Base-by-base conservation (phyloP, 768 basidiomycete genomes). In the Omphalotus guepiniiformis region DNA sequence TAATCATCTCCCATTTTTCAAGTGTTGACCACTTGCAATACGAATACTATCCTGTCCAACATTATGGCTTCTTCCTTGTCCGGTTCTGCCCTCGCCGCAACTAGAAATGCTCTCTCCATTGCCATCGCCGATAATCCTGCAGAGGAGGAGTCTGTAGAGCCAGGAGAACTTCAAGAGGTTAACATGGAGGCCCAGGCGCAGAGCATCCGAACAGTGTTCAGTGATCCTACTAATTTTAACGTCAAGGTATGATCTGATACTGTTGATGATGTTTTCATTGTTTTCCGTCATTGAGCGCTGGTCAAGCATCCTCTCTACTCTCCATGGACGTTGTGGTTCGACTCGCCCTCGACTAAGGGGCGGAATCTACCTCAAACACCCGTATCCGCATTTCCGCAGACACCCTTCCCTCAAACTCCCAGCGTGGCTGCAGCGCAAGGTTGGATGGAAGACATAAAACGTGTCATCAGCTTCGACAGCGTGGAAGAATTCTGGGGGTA, bases 401-500 rank as follows among this genome's bases (percentile, higher is more conserved):
- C 86, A 0, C 85, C 90, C 19, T 15, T 79, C 51, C 79, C 81
- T 32, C 79, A 82, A 55, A 90, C 90, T 1, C 87, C 90, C 34
- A 73, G 85, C 48, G 79, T 73, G 11, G 70, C 77, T 40, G 85
- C 87, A 36, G 89, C 88, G 23, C 80, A 82, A 63, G 89, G 88
- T 18, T 99, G 96, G 96, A 96, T 97, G 91, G 95, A 99, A 60
- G 93, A 97, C 59, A 94, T 99, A 61, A 92, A 94, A 60, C 87
- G 89, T 48, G 95, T 99, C 45, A 92, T 97, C 63, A 85, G 79
- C 52, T 96, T 99, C 62, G 89, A 95, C 60, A 90, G 87, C 50
- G 96, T 99, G 16, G 96, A 99, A 70, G 95, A 97, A 67, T 99
- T 99, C 70, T 99, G 96, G 96, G 95, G 95, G 88, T 89, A 58